phyloP scores from a whole-genome alignment of 2,329 filamentous ascomycete genomes.

The Chalaropsis thielavioides region DNA sequence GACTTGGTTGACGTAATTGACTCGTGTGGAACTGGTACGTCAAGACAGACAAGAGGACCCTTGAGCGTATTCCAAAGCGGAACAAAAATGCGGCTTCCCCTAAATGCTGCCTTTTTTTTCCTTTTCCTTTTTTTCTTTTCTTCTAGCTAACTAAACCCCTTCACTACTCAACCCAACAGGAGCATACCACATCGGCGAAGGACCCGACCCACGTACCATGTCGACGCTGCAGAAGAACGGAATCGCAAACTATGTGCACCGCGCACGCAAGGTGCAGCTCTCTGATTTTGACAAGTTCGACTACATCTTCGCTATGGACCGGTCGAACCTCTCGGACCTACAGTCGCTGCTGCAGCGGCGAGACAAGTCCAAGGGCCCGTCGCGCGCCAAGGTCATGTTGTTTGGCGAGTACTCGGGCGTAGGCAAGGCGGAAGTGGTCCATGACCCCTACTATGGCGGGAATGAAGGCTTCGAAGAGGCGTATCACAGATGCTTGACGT shows the following conservation, averaged over 20 bases:
- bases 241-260: slow-evolving; percentile 63
- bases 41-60: slow-evolving; percentile 29
- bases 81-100: no score
- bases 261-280: slow-evolving; percentile 45
- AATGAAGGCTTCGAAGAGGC: slow-evolving; percentile 65
- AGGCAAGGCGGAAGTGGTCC: slow-evolving; percentile 53
- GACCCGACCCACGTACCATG: slow-evolving; percentile 67
- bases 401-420: slow-evolving; percentile 71
- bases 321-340: slow-evolving; percentile 61
- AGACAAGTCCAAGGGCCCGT: slow-evolving; percentile 33
- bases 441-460: slow-evolving; percentile 89
- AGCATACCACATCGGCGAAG: slow-evolving; percentile 66
- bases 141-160: no score
- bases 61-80: slow-evolving; percentile 41
- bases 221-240: slow-evolving; percentile 58
- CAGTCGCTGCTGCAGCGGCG: slow-evolving; percentile 44
- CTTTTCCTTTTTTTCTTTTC: no score
- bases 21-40: slow-evolving; percentile 65
- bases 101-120: no score
- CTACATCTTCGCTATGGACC: slow-evolving; percentile 92
- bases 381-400: slow-evolving; percentile 50
- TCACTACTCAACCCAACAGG: slow-evolving; percentile 28
- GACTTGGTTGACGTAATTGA: slow-evolving; percentile 55
- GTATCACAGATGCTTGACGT: slow-evolving; percentile 70
- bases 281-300: slow-evolving; percentile 74